Evolutionary conservation across 2,329 filamentous ascomycete genomes (phyloP).

Genomic region (Pseudogymnoascus sp.): DNA sequence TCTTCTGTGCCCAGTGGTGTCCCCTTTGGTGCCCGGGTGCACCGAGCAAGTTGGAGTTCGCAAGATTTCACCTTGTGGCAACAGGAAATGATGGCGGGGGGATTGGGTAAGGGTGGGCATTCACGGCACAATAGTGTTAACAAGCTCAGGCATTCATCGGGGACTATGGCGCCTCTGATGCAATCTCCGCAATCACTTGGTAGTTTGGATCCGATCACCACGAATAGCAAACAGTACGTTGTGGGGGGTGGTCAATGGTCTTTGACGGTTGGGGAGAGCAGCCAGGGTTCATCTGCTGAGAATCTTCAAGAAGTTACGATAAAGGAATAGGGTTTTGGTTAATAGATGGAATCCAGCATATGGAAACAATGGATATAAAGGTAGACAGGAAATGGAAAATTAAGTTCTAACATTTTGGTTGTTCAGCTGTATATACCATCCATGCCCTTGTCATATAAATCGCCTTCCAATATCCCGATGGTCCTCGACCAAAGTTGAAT

Average conservation of each 20-base stretch:
- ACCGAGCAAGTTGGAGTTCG: conserved; percentile 44
- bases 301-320: conserved; percentile 1
- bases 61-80: conserved; percentile 38
- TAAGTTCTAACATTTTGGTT: background rate
- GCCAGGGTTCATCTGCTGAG: background rate
- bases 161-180: background rate
- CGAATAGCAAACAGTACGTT: background rate
- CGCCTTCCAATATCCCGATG: background rate
- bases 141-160: background rate
- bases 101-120: conserved; percentile 12
- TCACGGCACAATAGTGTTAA: conserved; percentile 11
- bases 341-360: background rate
- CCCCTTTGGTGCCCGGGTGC: conserved; percentile 40
- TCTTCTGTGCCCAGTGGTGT: conserved; percentile 34
- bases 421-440: too few relatives aligned
- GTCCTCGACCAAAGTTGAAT: background rate
- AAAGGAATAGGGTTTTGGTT: background rate
- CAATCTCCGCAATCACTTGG: background rate
- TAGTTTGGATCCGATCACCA: background rate
- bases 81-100: conserved; percentile 16
- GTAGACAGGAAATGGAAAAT: background rate
- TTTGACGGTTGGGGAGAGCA: background rate
- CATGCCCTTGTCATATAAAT: background rate
- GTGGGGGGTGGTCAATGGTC: background rate
- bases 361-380: background rate